A percentile compares a stretch with the other conserved stretches of the same genome.
These are phyloP conservation scores for Raphidocelis subcapitata DNA, from an alignment of 139 green algal species.

Conservation along the genomic window DNA sequence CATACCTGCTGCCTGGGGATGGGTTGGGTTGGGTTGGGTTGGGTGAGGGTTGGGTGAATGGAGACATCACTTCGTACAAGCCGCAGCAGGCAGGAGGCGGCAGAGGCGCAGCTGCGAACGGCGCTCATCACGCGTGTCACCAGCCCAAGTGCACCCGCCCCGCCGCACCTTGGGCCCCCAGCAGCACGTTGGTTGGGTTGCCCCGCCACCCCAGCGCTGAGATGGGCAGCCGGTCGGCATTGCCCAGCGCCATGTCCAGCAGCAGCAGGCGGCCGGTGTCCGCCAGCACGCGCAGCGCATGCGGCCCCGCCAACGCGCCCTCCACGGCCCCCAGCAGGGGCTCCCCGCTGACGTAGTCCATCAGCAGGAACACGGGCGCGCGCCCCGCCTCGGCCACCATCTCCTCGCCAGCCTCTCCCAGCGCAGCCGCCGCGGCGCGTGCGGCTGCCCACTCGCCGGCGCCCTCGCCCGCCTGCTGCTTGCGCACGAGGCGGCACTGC, in stretches of 20 bases:
- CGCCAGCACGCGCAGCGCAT: conserved; percentile 15
- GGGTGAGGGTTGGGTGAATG: background rate
- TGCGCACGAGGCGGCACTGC: conserved; percentile 64
- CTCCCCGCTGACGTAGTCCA: conserved; percentile 68
- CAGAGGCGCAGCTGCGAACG: background rate
- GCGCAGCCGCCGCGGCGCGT: conserved; percentile 10
- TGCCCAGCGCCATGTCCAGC: conserved; percentile 78
- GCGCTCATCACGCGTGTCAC: background rate
- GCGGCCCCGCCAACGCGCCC: conserved; percentile 20
- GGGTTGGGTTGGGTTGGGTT: background rate
- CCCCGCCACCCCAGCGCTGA: conserved; percentile 72
- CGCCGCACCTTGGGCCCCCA: conserved; percentile 33
- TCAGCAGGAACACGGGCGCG: conserved; percentile 61
- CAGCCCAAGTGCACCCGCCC: background rate
- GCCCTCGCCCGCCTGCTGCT: conserved; percentile 30
- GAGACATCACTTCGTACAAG: background rate
- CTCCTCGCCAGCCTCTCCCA: conserved; percentile 27
- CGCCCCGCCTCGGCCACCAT: conserved; percentile 60
- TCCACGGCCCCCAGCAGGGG: conserved; percentile 40
- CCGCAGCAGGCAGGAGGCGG: background rate
- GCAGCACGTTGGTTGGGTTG: conserved; percentile 67
- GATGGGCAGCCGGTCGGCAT: conserved; percentile 79
- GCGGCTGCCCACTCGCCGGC: conserved; percentile 40
- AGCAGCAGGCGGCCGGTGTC: conserved; percentile 70
- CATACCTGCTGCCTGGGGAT: conserved; percentile 34